Percentiles rank a stretch among this genome's conserved stretches.
Conservation (phyloP, 2,329 filamentous ascomycete genomes). For the Aspergillus phoenicis region DNA sequence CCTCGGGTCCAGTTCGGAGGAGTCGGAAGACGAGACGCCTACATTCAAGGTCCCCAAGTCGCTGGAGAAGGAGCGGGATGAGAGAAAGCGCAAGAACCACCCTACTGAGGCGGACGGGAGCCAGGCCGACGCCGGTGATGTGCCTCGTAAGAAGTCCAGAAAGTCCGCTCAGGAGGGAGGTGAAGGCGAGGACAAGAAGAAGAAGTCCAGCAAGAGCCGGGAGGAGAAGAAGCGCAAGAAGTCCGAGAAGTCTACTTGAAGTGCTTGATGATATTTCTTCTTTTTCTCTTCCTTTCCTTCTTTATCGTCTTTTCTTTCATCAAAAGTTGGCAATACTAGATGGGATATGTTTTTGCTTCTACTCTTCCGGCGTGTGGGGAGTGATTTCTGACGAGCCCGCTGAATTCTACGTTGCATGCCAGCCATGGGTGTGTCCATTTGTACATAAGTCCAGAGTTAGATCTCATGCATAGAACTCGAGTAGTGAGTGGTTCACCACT, state of each 20-base stretch:
- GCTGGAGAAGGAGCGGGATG: constrained; percentile 30
- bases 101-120: constrained; percentile 33
- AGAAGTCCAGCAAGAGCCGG: constrained; percentile 39
- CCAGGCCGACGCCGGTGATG: constrained; percentile 24
- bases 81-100: constrained; percentile 43
- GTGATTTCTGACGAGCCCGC: constrained; percentile 21
- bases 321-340: constrained; percentile 24
- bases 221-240: constrained; percentile 48
- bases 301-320: background rate
- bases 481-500: background rate
- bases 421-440: background rate
- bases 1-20: constrained; percentile 39
- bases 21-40: constrained; percentile 39
- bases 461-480: constrained; percentile 1
- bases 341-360: constrained; percentile 31
- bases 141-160: constrained; percentile 45
- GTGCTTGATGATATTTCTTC: constrained; percentile 21
- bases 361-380: constrained; percentile 41
- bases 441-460: constrained; percentile 1
- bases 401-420: background rate
- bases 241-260: constrained; percentile 32
- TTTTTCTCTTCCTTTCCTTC: background rate
- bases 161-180: constrained; percentile 32
- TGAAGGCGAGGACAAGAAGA: constrained; percentile 34
- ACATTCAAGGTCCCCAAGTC: constrained; percentile 36